Evolutionary conservation across 805 yeast genomes (phyloP).

Genomic region (Millerozyma acaciae): DNA sequence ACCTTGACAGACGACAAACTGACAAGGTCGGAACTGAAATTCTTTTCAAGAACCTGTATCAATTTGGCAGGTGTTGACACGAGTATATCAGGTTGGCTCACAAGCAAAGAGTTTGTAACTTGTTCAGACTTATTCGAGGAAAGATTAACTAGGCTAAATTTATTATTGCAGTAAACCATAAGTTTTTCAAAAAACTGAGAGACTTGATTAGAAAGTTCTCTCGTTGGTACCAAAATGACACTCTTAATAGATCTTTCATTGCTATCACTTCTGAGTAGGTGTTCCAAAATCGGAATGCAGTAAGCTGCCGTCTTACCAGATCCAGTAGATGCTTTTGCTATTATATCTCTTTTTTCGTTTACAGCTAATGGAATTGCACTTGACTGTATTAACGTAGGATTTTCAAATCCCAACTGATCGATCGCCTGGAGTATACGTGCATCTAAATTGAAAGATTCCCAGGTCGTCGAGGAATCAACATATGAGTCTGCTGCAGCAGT

Average conservation of each 20-base stretch:
- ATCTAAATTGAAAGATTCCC: slow-evolving; percentile 78
- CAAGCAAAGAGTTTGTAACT: slow-evolving; percentile 65
- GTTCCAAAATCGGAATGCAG: slow-evolving; percentile 79
- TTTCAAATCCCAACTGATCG: slow-evolving; percentile 69
- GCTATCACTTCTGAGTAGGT: slow-evolving; percentile 49
- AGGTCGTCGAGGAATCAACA: slow-evolving; percentile 64
- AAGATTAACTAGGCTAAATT: slow-evolving; percentile 62
- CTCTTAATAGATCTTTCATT: slow-evolving; percentile 41
- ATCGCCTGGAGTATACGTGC: slow-evolving; percentile 82
- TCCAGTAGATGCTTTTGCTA: slow-evolving; percentile 93
- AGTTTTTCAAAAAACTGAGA: slow-evolving; percentile 63
- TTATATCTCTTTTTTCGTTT: slow-evolving; percentile 84
- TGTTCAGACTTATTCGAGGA: slow-evolving; percentile 63
- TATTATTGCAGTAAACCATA: slow-evolving; percentile 65
- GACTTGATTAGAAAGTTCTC: slow-evolving; percentile 88
- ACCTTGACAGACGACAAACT: slow-evolving; percentile 57
- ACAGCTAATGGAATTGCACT: slow-evolving; percentile 90
- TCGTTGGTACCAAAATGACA: slow-evolving; percentile 85
- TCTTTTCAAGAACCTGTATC: slow-evolving; percentile 48
- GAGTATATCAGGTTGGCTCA: slow-evolving; percentile 74
- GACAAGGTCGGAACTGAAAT: slow-evolving; percentile 39
- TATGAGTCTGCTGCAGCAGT: slow-evolving; percentile 63
- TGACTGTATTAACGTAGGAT: slow-evolving; percentile 89
- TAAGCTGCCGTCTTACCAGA: slow-evolving; percentile 95
- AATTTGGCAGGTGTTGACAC: slow-evolving; percentile 86